A percentile compares a stretch with the other conserved stretches of the same genome.
These are phyloP conservation scores for Terana coerulea DNA, from an alignment of 768 basidiomycete species.

Conservation along the genomic window DNA sequence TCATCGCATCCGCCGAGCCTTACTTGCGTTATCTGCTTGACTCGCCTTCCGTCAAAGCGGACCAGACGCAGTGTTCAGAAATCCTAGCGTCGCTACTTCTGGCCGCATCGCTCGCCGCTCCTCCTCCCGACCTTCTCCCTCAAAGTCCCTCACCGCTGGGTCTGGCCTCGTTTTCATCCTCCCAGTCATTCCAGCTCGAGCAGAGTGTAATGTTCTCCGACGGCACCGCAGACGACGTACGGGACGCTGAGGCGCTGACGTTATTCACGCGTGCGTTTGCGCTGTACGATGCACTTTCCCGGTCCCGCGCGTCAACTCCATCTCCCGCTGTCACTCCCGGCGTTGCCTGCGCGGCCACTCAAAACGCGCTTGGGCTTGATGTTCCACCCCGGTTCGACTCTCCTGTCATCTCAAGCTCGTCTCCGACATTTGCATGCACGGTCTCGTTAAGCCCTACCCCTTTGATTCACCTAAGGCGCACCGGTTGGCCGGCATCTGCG, in stretches of 20 bases:
- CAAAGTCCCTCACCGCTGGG: no score
- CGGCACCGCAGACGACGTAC: no score
- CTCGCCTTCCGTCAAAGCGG: conserved; percentile 12
- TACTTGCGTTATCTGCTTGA: conserved; percentile 16
- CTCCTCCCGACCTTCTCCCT: background rate
- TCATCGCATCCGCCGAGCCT: conserved; percentile 17
- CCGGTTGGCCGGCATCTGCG: background rate
- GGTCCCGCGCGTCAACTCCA: background rate
- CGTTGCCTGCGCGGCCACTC: background rate
- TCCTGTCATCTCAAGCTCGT: background rate
- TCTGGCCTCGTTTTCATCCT: no score
- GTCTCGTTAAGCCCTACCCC: background rate
- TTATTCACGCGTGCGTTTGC: conserved; percentile 11
- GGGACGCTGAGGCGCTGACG: conserved; percentile 10
- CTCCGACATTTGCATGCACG: conserved; percentile 3
- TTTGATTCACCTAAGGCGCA: background rate
- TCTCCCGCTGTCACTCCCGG: background rate
- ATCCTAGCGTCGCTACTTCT: conserved; percentile 17
- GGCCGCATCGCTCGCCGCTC: conserved; percentile 17
- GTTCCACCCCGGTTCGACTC: background rate
- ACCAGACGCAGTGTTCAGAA: conserved; percentile 7
- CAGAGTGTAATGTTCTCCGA: no score
- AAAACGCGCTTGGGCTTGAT: background rate
- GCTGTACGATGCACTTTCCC: conserved; percentile 3
- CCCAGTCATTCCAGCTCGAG: no score